phyloP scores from a whole-genome alignment of 768 basidiomycete species.

The Dentipellis fragilis region DNA sequence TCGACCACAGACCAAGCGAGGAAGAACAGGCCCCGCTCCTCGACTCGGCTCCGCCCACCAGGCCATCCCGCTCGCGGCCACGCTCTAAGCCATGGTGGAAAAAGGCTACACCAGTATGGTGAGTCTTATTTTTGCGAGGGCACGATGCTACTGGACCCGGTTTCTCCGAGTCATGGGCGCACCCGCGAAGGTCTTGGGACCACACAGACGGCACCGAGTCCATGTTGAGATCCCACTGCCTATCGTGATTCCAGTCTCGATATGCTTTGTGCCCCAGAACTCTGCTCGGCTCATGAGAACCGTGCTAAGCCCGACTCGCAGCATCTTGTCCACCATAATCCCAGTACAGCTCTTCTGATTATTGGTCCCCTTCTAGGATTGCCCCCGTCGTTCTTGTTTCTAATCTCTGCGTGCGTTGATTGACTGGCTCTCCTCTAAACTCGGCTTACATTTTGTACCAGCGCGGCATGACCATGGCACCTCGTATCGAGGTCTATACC shows the following conservation, averaged over 20 bases:
- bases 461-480: conserved; percentile 1
- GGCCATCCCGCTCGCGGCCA: neutral
- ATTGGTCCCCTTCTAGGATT: neutral
- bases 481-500: conserved; percentile 15
- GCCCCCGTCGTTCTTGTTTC: neutral
- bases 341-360: neutral
- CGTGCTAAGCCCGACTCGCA: too few species aligned
- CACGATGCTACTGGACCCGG: too few species aligned
- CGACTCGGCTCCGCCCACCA: neutral
- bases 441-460: neutral
- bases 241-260: neutral
- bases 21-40: neutral
- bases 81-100: neutral
- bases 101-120: neutral
- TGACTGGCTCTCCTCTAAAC: neutral
- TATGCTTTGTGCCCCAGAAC: too few species aligned
- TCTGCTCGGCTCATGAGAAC: too few species aligned
- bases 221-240: neutral
- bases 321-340: neutral
- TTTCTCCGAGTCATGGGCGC: too few species aligned
- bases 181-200: too few species aligned
- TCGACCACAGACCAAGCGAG: neutral
- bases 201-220: neutral
- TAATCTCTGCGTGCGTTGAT: neutral
- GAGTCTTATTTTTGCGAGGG: neutral